Conservation (phyloP, 176 grass and related monocot species). For the Themeda triandra region DNA sequence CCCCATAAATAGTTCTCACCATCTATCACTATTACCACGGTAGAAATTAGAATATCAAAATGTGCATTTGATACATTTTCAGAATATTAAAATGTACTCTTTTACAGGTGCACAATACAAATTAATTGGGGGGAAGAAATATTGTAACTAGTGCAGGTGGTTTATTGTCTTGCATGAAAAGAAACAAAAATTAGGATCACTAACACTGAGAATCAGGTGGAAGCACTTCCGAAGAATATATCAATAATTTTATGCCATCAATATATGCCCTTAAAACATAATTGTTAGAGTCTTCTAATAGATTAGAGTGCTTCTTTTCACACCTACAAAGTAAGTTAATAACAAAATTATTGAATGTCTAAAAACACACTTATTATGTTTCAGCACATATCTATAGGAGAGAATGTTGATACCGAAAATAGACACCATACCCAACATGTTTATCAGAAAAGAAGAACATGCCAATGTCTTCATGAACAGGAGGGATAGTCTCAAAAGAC, state of each 20-base stretch:
- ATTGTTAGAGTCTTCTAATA: not conserved
- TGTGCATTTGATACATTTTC: not conserved
- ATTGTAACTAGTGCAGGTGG: not conserved
- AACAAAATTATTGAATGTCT: not conserved
- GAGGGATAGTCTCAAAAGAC: not conserved
- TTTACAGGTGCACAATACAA: not conserved
- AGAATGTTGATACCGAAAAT: not conserved
- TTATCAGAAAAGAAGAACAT: slow-evolving; percentile 21
- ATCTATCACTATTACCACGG: slow-evolving; percentile 3
- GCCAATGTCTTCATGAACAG: slow-evolving; percentile 34
- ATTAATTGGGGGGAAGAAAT: not conserved
- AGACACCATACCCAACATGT: slow-evolving; percentile 21
- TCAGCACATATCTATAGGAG: not conserved
- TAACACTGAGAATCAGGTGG: slow-evolving; percentile 34
- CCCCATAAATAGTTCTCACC: slow-evolving; percentile 14
- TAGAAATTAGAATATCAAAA: not conserved
- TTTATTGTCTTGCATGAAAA: not conserved
- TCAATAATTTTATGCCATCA: slow-evolving; percentile 26
- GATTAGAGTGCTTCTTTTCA: slow-evolving; percentile 6
- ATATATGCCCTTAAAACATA: slow-evolving; percentile 38
- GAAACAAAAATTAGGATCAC: slow-evolving; percentile 12
- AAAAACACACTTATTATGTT: not conserved
- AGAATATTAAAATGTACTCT: not conserved
- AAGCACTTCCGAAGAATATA: slow-evolving; percentile 46
- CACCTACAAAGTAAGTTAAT: not conserved